A percentile compares a stretch with the other conserved stretches of the same genome.
Conservation (phyloP, 805 yeast genomes). For the Barnettozyma californica region DNA sequence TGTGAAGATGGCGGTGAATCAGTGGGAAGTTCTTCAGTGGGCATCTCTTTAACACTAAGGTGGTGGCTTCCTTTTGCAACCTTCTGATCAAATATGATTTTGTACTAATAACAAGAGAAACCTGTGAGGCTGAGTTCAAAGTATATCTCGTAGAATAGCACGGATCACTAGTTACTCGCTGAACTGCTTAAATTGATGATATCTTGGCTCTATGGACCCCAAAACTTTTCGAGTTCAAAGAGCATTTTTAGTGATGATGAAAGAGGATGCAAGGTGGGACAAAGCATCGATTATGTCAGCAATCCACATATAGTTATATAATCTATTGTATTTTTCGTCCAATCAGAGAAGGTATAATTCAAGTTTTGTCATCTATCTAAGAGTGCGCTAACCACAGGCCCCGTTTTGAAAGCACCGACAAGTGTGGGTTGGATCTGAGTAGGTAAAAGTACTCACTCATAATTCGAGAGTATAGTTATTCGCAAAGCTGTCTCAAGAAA, state of each 20-base stretch:
- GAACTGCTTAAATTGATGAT: background rate
- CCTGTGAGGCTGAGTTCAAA: background rate
- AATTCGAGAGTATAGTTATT: no score
- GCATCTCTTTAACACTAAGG: background rate
- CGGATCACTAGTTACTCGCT: background rate
- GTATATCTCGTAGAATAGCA: background rate
- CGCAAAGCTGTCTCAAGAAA: no score
- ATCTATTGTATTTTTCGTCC: conserved; percentile 3
- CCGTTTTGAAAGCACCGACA: no score
- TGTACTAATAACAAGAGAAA: background rate
- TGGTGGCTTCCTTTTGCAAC: background rate
- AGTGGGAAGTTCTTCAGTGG: conserved; percentile 3
- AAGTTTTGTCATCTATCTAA: conserved; percentile 11
- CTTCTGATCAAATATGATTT: background rate
- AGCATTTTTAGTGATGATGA: background rate
- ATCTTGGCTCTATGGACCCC: background rate
- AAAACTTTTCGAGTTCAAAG: background rate
- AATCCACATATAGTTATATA: background rate
- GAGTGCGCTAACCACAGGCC: no score
- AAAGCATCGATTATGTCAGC: background rate
- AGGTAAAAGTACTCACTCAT: no score
- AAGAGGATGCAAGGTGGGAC: background rate
- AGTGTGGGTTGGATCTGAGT: background rate
- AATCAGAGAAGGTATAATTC: conserved; percentile 12
- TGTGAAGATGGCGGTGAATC: conserved; percentile 9